These are phyloP conservation scores for Tuber microsphaerosporum DNA, from an alignment of 495 filamentous ascomycete genomes.

Conservation along the genomic window DNA sequence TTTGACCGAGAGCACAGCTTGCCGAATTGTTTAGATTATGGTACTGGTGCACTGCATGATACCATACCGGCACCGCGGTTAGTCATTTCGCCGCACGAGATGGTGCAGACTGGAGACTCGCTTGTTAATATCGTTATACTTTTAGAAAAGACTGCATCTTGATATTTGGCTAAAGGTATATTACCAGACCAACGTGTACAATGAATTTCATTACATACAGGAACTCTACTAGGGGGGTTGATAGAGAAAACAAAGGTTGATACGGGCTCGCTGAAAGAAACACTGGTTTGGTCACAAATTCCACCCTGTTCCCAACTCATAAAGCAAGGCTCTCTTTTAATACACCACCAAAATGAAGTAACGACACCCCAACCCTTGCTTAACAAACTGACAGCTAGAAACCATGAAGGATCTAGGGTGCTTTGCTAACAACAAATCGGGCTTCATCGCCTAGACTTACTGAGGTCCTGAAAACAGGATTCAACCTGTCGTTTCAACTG, in stretches of 20 bases:
- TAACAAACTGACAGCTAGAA: neutral
- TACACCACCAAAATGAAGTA: constrained; percentile 2
- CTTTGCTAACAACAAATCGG: neutral
- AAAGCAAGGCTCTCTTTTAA: neutral
- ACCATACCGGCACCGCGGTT: neutral
- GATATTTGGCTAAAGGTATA: neutral
- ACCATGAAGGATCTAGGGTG: neutral
- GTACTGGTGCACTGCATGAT: neutral
- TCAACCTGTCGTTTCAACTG: constrained; percentile 36
- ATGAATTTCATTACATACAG: neutral
- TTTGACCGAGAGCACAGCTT: neutral
- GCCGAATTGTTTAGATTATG: neutral
- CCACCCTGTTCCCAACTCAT: neutral
- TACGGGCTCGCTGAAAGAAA: neutral
- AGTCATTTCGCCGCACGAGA: neutral
- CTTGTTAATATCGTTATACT: neutral
- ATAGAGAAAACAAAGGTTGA: neutral
- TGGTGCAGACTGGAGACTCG: neutral
- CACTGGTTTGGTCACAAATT: neutral
- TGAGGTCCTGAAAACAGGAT: constrained; percentile 33
- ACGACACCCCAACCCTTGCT: neutral
- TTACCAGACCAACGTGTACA: neutral
- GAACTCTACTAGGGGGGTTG: neutral
- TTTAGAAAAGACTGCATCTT: neutral
- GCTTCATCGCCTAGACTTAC: constrained; percentile 12